Evolutionary conservation across 139 green algal genomes (phyloP), one percentile per base, ranked within the genome.

Genomic region (Raphidocelis subcapitata): DNA sequence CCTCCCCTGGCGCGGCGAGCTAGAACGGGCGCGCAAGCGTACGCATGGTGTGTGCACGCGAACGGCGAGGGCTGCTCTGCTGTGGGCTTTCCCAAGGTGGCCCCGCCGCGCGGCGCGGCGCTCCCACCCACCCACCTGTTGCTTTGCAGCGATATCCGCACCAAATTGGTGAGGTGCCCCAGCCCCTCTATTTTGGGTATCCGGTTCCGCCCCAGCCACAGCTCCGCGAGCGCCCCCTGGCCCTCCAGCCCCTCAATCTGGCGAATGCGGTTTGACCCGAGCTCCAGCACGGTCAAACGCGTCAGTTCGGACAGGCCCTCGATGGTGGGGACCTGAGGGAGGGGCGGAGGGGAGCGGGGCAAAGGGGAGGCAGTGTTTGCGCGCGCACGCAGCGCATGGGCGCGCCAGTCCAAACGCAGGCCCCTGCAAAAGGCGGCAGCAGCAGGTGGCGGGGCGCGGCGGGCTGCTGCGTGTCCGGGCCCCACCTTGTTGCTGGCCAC

Each of bases 151-250:
- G 85, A 88, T 5, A 93, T 75, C 60, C 87, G 61, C 24, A 64
- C 36, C 36, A 94, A 59, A 0, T 63, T 41, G 1, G 65, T 81
- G 63, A 93, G 62, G 59, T 80, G 67, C 1, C 24, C 44, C 36
- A 97, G 56, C 46, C 75, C 74, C 60, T 80, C 32, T 5, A 96
- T 79, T 33, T 83, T 70, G 1, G 56, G 57, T 15, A 98, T 95
- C 28, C 95, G 84, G 82, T 98, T 98, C 54, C 89, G 82, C 12
- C 94, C 94, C 35, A 98, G 80, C 94, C 94, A 98, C 49, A 98
- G 83, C 88, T 97, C 84, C 32, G 80, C 61, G 60, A 98, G 86
- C 1, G 21, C 18, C 18, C n/a, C 51, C 15, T 78, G 62, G 41
- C 51, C 72, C 63, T 72, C 62, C 37, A 78, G 63, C 10, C 51